A percentile compares a stretch with the other conserved stretches of the same genome.
Conservation (phyloP, 805 yeast genomes). For the Saccharomycopsis guyanensis region DNA sequence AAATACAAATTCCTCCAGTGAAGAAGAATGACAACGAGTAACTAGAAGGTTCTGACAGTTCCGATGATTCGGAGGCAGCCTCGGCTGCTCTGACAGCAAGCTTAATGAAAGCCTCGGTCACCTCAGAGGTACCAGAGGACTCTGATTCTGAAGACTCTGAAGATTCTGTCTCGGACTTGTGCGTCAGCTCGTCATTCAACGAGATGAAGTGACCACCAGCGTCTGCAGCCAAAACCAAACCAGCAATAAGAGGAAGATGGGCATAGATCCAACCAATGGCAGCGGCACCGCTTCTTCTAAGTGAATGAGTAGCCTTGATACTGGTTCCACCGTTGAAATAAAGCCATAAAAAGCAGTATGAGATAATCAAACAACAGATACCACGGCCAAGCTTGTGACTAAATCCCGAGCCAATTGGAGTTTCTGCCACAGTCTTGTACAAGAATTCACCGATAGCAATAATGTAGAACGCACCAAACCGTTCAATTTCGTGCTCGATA, state of each 20-base stretch:
- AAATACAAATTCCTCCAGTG: slow-evolving; percentile 45
- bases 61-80: slow-evolving; percentile 10
- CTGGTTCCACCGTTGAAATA: slow-evolving; percentile 49
- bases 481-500: slow-evolving; percentile 60
- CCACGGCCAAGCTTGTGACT: slow-evolving; percentile 40
- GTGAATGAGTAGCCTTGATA: slow-evolving; percentile 42
- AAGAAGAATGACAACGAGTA: slow-evolving; percentile 42
- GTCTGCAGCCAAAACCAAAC: slow-evolving; percentile 50
- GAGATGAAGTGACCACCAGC: slow-evolving; percentile 44
- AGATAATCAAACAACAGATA: slow-evolving; percentile 37
- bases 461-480: slow-evolving; percentile 49
- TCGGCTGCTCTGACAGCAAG: slow-evolving; percentile 9
- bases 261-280: slow-evolving; percentile 40
- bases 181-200: slow-evolving; percentile 26
- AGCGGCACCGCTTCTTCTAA: slow-evolving; percentile 38
- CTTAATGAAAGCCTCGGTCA: not conserved
- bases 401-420: slow-evolving; percentile 43
- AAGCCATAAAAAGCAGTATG: slow-evolving; percentile 45
- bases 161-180: slow-evolving; percentile 2
- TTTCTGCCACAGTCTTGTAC: slow-evolving; percentile 42
- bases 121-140: not conserved
- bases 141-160: not conserved
- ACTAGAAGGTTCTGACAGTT: slow-evolving; percentile 29
- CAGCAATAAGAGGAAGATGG: slow-evolving; percentile 46
- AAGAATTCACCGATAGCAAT: slow-evolving; percentile 62